These are phyloP conservation scores for Albizia julibrissin DNA, from an alignment of 306 rosid species.

Conservation along the genomic window DNA sequence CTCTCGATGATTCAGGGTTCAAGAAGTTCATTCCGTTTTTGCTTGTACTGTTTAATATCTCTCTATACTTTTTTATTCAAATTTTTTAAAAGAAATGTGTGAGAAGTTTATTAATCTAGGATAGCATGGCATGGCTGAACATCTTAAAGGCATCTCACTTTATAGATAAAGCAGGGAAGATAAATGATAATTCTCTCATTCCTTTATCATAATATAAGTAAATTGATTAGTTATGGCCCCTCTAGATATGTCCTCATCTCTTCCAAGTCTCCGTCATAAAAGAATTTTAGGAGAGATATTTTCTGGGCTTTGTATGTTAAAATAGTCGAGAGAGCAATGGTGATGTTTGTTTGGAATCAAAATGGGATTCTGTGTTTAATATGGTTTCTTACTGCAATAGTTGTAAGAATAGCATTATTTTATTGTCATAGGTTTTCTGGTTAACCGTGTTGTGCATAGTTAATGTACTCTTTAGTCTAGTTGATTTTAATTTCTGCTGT, in stretches of 20 bases:
- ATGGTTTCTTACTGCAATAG: not conserved
- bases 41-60: not conserved
- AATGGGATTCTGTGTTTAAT: not conserved
- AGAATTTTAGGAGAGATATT: conserved; percentile 2
- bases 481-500: not conserved
- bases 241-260: not conserved
- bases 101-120: conserved; percentile 2
- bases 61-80: not conserved
- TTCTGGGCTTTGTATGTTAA: conserved; percentile 1
- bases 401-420: not conserved
- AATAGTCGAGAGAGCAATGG: not conserved
- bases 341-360: not conserved
- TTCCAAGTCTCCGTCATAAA: not conserved
- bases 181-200: not conserved
- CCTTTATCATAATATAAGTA: not conserved
- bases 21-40: not conserved
- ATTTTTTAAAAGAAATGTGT: not conserved
- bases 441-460: not conserved
- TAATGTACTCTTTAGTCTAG: not conserved
- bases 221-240: not conserved
- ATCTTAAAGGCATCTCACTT: not conserved
- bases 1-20: not conserved
- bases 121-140: not conserved
- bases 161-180: not conserved
- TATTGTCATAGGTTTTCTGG: conserved; percentile 3